phyloP scores from a whole-genome alignment of 352 stramenopile genomes.

The Phytophthora europaea region DNA sequence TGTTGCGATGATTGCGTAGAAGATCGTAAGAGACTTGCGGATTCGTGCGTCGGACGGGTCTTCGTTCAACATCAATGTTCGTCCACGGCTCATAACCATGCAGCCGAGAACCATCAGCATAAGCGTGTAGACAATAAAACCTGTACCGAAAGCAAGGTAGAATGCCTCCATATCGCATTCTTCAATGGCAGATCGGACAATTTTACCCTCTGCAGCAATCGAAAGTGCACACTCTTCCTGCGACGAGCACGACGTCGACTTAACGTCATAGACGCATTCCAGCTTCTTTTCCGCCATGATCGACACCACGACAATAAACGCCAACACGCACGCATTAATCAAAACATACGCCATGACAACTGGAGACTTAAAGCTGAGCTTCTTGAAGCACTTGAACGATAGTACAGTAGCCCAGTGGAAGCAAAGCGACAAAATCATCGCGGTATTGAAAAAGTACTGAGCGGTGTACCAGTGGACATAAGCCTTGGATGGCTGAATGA shows the following conservation, averaged over 20 bases:
- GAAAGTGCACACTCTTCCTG: conserved; percentile 62
- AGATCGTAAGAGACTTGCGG: conserved; percentile 87
- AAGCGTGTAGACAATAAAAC: conserved; percentile 87
- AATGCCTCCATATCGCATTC: conserved; percentile 85
- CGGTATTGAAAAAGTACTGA: conserved; percentile 91
- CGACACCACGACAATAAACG: conserved; percentile 74
- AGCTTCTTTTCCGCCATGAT: conserved; percentile 64
- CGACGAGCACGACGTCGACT: conserved; percentile 67
- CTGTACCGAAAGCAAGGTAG: conserved; percentile 79
- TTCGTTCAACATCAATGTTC: conserved; percentile 89
- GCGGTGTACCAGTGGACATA: conserved; percentile 89
- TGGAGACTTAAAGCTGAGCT: conserved; percentile 83
- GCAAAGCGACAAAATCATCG: conserved; percentile 90
- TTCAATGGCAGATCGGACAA: conserved; percentile 76
- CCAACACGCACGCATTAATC: conserved; percentile 71
- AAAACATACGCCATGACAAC: conserved; percentile 79
- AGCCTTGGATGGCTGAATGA: conserved; percentile 83
- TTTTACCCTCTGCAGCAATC: conserved; percentile 71
- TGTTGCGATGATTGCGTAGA: conserved; percentile 90
- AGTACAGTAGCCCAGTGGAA: conserved; percentile 90
- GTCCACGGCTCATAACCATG: conserved; percentile 89
- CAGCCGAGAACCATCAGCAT: conserved; percentile 89
- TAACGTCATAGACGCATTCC: conserved; percentile 76
- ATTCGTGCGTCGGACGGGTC: conserved; percentile 85
- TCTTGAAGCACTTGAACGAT: conserved; percentile 90